These are phyloP conservation scores for Cyclotella sp. DNA, from an alignment of 108 stramenopile genomes.

Conservation along the genomic window DNA sequence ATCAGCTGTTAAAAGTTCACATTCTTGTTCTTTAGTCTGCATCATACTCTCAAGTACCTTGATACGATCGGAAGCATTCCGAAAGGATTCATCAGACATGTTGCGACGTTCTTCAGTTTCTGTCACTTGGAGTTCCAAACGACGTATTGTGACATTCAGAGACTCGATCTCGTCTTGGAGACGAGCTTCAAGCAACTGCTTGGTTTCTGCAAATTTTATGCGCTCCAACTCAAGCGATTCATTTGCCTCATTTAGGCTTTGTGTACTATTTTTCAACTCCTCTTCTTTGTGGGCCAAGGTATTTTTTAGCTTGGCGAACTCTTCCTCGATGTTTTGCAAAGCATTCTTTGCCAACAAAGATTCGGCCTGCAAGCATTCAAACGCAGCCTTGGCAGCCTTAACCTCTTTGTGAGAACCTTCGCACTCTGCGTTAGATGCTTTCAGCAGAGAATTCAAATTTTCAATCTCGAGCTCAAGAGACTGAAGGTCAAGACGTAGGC, in stretches of 20 bases:
- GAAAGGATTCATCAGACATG: conserved; percentile 24
- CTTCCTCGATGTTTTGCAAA: conserved; percentile 28
- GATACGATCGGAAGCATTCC: conserved; percentile 32
- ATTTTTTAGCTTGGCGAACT: conserved; percentile 12
- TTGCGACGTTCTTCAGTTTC: conserved; percentile 8
- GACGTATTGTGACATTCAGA: neutral
- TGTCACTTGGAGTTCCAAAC: conserved; percentile 18
- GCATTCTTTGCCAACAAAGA: conserved; percentile 13
- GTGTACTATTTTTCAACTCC: conserved; percentile 26
- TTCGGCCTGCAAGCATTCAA: conserved; percentile 42
- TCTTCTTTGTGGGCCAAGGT: conserved; percentile 19
- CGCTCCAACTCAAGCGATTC: neutral
- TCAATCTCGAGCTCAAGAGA: conserved; percentile 36
- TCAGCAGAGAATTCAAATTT: conserved; percentile 27
- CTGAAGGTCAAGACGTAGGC: conserved; percentile 29
- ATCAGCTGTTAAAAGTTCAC: conserved; percentile 24
- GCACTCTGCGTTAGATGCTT: conserved; percentile 9
- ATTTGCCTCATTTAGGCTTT: neutral
- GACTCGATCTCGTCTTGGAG: conserved; percentile 22
- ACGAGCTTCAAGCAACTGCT: neutral
- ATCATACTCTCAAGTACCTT: conserved; percentile 29
- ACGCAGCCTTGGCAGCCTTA: conserved; percentile 38
- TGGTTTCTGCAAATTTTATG: neutral
- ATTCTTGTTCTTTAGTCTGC: conserved; percentile 26
- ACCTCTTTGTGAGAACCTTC: conserved; percentile 31